Base-by-base conservation (phyloP, 176 grass and related monocot species). In the Zoysia pacifica region DNA sequence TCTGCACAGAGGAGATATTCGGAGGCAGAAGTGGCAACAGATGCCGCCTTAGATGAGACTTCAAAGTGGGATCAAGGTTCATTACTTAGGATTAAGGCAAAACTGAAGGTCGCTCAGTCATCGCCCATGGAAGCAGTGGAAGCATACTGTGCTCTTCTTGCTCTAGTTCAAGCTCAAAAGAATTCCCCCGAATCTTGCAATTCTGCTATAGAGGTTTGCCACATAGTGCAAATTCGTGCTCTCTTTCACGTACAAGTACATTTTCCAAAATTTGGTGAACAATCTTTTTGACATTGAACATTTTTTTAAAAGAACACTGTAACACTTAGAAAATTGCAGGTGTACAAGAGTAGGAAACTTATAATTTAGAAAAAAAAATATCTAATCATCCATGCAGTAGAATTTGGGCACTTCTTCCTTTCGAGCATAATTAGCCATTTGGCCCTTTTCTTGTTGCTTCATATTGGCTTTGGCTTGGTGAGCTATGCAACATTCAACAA, bases 91-190 rank as follows among this genome's bases (percentile, higher is more conserved):
- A 81, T 99, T 67, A 99, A 87, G 81, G 92, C 92, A 71, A 95
- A 95, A 74, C 7, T 99, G 61, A 99, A 99, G 80, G 86, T 94
- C 58, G 90, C 86, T 65, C 92, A 88, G 62, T 93, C 86, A 10
- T 89, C 73, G 19, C 90, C 84, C 0, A 74, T 89, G 81, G 90
- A 99, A 78, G 92, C 92, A 49, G 86, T 93, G 5, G 90, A 95
- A 81, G 88, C 86, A 79, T 91, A 93, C 68, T 82, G 92, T 70
- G 69, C 86, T 69, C 82, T 99, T 16, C 92, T 95, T 70, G 92
- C 90, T 51, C 92, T 99, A 72, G 96, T 99, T 69, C 96, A 99
- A 9, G 92, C 92, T 44, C 86, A 99, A 87, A 89, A 85, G 81
- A 95, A 95, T 79, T 86, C 90, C 2, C 45, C 67, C 10, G 75